Evolutionary conservation across 768 basidiomycete genomes (phyloP), one percentile per base, ranked within the genome.

Genomic region (Trametes punicea): DNA sequence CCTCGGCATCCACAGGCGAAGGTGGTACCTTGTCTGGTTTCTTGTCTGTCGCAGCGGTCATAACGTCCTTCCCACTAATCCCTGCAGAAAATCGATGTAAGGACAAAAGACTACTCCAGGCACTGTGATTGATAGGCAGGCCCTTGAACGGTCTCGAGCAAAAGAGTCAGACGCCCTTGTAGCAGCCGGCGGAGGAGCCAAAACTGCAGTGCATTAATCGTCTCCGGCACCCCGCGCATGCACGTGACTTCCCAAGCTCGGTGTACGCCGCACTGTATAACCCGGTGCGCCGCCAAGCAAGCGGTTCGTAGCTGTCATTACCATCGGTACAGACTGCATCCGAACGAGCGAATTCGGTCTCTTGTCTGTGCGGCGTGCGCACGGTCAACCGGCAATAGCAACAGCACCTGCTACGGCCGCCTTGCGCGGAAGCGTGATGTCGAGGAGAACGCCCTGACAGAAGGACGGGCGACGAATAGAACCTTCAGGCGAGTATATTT

Each of bases 21-120:
- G 63, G 64, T 1, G 66, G 62, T 13, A 63, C 60, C 45, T 63
- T 58, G 41, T 66, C 64, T 26, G 57, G 51, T 38, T 61, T 57
- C 42, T 61, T 61, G n/a, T n/a, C n/a, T n/a, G n/a, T n/a, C 11
- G 60, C 33, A n/a, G 56, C 63, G 11, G 60, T 62, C 59, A 61
- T 54, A 21, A 1, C 15, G 2, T n/a, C n/a, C n/a, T n/a, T n/a
- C n/a, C n/a, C n/a, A n/a, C n/a, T n/a, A n/a, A n/a, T n/a, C n/a
- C n/a, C n/a, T n/a, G n/a, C n/a, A n/a, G n/a, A n/a, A n/a, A n/a
- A n/a, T n/a, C n/a, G n/a, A n/a, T n/a, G n/a, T n/a, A 13, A 25
- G 33, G 15, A 48, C 34, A 23, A 50, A n/a, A n/a, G n/a, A n/a
- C n/a, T n/a, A n/a, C n/a, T n/a, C n/a, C n/a, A n/a, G n/a, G n/a